Percentiles rank a stretch among this genome's conserved stretches.
These are phyloP conservation scores for Vigna radiata DNA, from an alignment of 306 rosid genomes.

Conservation along the genomic window DNA sequence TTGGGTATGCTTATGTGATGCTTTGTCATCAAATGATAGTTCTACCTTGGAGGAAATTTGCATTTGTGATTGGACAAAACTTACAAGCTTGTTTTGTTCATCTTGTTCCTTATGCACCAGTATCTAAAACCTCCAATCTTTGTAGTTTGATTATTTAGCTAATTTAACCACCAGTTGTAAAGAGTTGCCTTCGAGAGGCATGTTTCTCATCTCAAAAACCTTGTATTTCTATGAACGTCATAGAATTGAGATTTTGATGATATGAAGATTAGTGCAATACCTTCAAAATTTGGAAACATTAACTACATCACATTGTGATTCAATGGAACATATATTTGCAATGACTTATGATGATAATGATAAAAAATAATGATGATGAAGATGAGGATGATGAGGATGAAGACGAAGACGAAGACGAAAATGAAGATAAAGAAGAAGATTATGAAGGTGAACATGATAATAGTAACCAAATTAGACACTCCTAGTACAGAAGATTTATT, in stretches of 20 bases:
- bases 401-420: no score
- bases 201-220: neutral
- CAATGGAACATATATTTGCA: neutral
- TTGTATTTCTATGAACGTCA: neutral
- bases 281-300: neutral
- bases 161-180: neutral
- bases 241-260: neutral
- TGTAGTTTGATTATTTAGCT: rapidly evolving
- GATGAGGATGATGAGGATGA: no score
- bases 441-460: no score
- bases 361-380: no score
- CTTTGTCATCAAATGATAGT: neutral
- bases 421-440: no score
- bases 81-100: constrained; percentile 31
- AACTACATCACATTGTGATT: neutral
- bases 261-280: neutral
- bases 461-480: no score
- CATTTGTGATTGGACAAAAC: rapidly evolving
- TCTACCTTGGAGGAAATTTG: neutral
- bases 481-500: no score
- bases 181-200: neutral
- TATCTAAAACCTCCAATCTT: neutral
- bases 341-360: neutral
- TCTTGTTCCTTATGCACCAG: neutral
- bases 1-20: constrained; percentile 28